These are phyloP conservation scores for Houttuynia cordata DNA, from an alignment of 164 flowering plant genomes.

Conservation along the genomic window DNA sequence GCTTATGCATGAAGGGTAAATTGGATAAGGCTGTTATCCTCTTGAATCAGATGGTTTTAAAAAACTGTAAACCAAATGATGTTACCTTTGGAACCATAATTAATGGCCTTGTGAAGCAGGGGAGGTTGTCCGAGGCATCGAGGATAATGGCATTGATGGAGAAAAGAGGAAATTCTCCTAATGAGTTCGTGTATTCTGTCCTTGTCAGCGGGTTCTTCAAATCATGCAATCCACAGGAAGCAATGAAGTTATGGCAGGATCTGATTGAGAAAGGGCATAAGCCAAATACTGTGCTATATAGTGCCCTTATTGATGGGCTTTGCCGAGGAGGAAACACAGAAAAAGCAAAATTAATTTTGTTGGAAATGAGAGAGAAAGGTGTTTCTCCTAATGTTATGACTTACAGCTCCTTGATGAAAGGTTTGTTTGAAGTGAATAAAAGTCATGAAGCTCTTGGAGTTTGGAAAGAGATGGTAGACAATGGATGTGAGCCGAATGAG, in stretches of 20 bases:
- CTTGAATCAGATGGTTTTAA: constrained; percentile 47
- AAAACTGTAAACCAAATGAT: constrained; percentile 52
- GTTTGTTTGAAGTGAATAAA: constrained; percentile 43
- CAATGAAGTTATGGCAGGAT: constrained; percentile 46
- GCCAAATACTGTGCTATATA: constrained; percentile 57
- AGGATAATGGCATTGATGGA: constrained; percentile 39
- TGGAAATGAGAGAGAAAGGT: constrained; percentile 47
- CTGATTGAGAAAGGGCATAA: constrained; percentile 49
- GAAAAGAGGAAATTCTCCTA: constrained; percentile 45
- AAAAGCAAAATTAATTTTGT: constrained; percentile 39
- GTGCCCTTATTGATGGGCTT: constrained; percentile 70
- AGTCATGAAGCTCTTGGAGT: constrained; percentile 42
- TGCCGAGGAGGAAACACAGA: constrained; percentile 43
- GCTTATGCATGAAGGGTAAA: constrained; percentile 65
- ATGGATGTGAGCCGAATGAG: constrained; percentile 27
- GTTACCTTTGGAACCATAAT: constrained; percentile 72
- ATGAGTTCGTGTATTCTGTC: constrained; percentile 56
- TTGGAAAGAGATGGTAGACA: constrained; percentile 62
- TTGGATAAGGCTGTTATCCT: constrained; percentile 64
- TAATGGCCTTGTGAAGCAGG: constrained; percentile 72
- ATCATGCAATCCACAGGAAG: constrained; percentile 52
- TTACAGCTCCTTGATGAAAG: constrained; percentile 71
- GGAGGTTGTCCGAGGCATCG: constrained; percentile 45
- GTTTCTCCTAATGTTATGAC: constrained; percentile 55
- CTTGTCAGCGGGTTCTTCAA: constrained; percentile 75